These are phyloP conservation scores for Lenzites betulinus DNA, from an alignment of 768 basidiomycete genomes.

Conservation along the genomic window DNA sequence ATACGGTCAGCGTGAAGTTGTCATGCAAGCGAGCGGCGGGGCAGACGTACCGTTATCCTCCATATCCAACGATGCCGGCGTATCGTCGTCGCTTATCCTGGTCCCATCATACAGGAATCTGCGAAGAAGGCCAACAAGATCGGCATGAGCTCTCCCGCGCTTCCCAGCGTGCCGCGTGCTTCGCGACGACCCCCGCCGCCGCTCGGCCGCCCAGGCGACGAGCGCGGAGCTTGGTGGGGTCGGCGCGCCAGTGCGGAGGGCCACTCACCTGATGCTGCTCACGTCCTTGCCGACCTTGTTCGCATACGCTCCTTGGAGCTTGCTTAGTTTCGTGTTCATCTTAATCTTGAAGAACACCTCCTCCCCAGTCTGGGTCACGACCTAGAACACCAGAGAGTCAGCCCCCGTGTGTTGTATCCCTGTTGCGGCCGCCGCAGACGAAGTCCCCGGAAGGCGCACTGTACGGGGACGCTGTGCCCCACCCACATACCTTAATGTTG, in stretches of 20 bases:
- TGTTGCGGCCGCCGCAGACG: not conserved
- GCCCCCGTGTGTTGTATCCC: not conserved
- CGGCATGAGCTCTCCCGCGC: not conserved
- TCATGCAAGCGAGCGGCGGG: not conserved
- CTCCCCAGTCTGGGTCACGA: constrained; percentile 73
- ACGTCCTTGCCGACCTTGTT: constrained; percentile 92
- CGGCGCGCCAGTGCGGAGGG: not conserved
- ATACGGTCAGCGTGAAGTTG: not conserved
- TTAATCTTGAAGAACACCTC: constrained; percentile 99
- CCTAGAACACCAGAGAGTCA: constrained; percentile 43
- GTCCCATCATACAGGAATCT: constrained; percentile 92
- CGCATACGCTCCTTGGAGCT: constrained; percentile 91
- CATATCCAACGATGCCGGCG: constrained; percentile 83
- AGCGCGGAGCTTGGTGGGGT: not conserved
- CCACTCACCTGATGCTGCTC: constrained; percentile 75
- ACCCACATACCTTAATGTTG: constrained; percentile 68
- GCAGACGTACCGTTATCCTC: constrained; percentile 74
- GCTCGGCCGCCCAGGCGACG: not conserved
- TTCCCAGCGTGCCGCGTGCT: not conserved
- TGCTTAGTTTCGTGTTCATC: constrained; percentile 87
- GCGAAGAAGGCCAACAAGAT: constrained; percentile 5
- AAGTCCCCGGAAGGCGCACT: not conserved
- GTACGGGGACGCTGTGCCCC: not conserved
- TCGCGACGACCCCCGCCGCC: not conserved
- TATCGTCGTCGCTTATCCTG: constrained; percentile 88